Evolutionary conservation across 495 filamentous ascomycete genomes (phyloP).

Genomic region (Collariella sp.): DNA sequence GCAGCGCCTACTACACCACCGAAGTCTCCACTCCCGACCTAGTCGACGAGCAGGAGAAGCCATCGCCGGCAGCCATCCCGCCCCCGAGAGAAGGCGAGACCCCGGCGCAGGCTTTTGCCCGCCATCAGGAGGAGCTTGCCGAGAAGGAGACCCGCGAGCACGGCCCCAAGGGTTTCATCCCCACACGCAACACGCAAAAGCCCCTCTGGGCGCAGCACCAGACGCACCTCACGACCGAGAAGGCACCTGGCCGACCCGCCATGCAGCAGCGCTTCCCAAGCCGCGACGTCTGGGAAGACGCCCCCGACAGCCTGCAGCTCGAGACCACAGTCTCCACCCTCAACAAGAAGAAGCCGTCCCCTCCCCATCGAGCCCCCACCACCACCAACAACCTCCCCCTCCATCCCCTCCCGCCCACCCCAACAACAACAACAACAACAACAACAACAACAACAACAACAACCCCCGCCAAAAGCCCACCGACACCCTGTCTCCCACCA

Average conservation of each 20-base stretch:
- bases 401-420: slow-evolving; percentile 22
- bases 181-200: slow-evolving; percentile 40
- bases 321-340: slow-evolving; percentile 66
- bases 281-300: slow-evolving; percentile 94
- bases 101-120: slow-evolving; percentile 45
- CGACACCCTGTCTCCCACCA: slow-evolving; percentile 23
- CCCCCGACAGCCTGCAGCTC: slow-evolving; percentile 71
- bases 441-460: too few relatives aligned
- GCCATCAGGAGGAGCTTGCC: slow-evolving; percentile 47
- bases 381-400: slow-evolving; percentile 30
- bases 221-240: slow-evolving; percentile 33
- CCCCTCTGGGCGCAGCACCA: slow-evolving; percentile 38
- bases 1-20: slow-evolving; percentile 71
- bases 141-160: slow-evolving; percentile 37
- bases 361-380: too few relatives aligned
- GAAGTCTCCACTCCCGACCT: slow-evolving; percentile 77
- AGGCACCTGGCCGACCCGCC: slow-evolving; percentile 37
- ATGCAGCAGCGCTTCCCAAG: slow-evolving; percentile 79
- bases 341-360: too few relatives aligned
- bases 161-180: slow-evolving; percentile 38
- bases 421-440: too few relatives aligned
- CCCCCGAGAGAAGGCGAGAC: slow-evolving; percentile 37
- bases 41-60: slow-evolving; percentile 43
- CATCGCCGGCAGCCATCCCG: slow-evolving; percentile 15
- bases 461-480: slow-evolving; percentile 1